Conservation (phyloP, 805 yeast genomes). For the Saccharomycopsis synnaedendra region DNA sequence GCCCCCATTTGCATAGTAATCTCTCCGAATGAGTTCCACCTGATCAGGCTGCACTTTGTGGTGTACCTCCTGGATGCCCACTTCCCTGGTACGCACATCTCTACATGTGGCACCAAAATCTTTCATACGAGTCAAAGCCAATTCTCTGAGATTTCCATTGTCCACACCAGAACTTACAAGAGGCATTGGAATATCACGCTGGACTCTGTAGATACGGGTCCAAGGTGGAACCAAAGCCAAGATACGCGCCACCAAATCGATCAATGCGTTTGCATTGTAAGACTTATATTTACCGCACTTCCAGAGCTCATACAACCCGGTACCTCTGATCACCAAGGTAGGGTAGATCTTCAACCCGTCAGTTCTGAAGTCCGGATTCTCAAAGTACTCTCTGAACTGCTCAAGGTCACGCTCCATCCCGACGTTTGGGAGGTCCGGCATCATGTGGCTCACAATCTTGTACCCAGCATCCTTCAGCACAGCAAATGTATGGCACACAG, state of each 20-base stretch:
- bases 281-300: slow-evolving; percentile 90
- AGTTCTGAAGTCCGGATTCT: slow-evolving; percentile 92
- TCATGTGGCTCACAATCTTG: slow-evolving; percentile 97
- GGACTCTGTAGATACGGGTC: slow-evolving; percentile 98
- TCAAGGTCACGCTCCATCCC: slow-evolving; percentile 97
- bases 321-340: slow-evolving; percentile 92
- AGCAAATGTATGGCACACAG: slow-evolving; percentile 92
- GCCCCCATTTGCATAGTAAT: slow-evolving; percentile 94
- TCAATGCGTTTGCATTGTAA: slow-evolving; percentile 86
- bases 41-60: slow-evolving; percentile 95
- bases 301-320: slow-evolving; percentile 96
- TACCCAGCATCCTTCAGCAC: slow-evolving; percentile 98
- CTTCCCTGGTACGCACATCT: slow-evolving; percentile 96
- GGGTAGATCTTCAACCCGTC: slow-evolving; percentile 96
- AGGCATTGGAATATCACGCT: slow-evolving; percentile 99
- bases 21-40: slow-evolving; percentile 89
- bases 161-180: slow-evolving; percentile 96
- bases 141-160: slow-evolving; percentile 90
- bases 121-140: slow-evolving; percentile 94
- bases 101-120: slow-evolving; percentile 95
- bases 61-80: slow-evolving; percentile 97
- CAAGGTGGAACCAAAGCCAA: slow-evolving; percentile 97
- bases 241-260: slow-evolving; percentile 91
- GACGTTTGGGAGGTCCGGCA: slow-evolving; percentile 98
- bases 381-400: slow-evolving; percentile 93